These are phyloP conservation scores for Hericium alpestre DNA, from an alignment of 768 basidiomycete genomes.

Conservation along the genomic window DNA sequence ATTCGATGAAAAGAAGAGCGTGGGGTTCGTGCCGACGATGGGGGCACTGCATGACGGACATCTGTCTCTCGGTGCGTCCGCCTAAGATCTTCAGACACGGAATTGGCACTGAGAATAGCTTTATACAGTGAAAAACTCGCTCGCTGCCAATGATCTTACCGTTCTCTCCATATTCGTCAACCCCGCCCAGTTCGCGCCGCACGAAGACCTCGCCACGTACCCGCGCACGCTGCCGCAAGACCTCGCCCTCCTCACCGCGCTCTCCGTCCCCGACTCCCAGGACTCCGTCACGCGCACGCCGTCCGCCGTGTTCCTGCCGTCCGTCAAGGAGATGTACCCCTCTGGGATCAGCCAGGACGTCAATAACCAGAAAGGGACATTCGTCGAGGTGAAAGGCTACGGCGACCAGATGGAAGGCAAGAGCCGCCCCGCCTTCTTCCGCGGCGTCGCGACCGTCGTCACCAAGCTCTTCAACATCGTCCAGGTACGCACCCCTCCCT, in stretches of 20 bases:
- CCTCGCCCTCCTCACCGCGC: constrained; percentile 44
- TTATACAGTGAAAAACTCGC: constrained; percentile 58
- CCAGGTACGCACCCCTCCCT: constrained; percentile 44
- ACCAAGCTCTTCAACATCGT: constrained; percentile 91
- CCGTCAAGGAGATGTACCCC: constrained; percentile 82
- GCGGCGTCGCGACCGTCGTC: constrained; percentile 91
- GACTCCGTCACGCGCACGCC: constrained; percentile 26
- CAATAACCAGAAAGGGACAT: constrained; percentile 70
- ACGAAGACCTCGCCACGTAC: constrained; percentile 87
- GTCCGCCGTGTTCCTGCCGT: constrained; percentile 72
- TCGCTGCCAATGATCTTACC: constrained; percentile 73
- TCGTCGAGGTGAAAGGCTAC: constrained; percentile 87
- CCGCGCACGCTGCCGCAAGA: constrained; percentile 79
- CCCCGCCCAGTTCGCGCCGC: constrained; percentile 92
- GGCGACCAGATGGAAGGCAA: constrained; percentile 88
- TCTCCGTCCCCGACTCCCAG: constrained; percentile 16
- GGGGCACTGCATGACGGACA: constrained; percentile 94
- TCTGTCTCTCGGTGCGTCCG: constrained; percentile 66
- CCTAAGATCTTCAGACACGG: constrained; percentile 1
- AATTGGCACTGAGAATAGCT: background rate
- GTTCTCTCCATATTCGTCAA: constrained; percentile 96
- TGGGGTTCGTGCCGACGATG: constrained; percentile 98
- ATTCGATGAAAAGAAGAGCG: constrained; percentile 45
- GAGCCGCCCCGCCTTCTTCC: constrained; percentile 83
- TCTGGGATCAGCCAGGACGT: constrained; percentile 78